These are phyloP conservation scores for Graphiopsis chlorocephala DNA, from an alignment of 2,329 filamentous ascomycete genomes.

Conservation along the genomic window DNA sequence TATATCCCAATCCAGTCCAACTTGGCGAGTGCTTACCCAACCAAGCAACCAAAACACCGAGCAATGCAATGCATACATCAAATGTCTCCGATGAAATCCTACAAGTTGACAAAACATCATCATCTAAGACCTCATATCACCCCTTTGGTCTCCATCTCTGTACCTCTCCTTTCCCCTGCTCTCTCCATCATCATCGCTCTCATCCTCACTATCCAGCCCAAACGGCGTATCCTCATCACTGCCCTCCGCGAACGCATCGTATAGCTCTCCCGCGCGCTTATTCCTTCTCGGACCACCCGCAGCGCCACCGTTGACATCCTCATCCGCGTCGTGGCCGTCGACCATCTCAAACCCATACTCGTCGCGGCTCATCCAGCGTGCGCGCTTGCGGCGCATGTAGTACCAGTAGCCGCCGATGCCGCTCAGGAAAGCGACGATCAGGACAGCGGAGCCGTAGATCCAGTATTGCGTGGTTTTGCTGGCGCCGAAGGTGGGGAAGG, in stretches of 20 bases:
- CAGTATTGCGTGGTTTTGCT: slow-evolving; percentile 84
- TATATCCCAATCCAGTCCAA: not conserved
- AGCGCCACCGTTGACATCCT: slow-evolving; percentile 41
- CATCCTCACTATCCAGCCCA: slow-evolving; percentile 24
- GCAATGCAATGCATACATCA: not conserved
- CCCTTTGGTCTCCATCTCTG: slow-evolving; percentile 20
- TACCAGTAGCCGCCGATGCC: slow-evolving; percentile 75
- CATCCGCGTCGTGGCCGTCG: slow-evolving; percentile 69
- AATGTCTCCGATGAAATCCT: not conserved
- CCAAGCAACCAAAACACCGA: not conserved
- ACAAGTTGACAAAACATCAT: not conserved
- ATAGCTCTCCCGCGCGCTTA: slow-evolving; percentile 79
- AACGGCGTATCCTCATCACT: slow-evolving; percentile 61
- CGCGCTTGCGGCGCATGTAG: slow-evolving; percentile 64
- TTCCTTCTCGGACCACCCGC: slow-evolving; percentile 44
- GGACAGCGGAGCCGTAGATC: slow-evolving; percentile 84
- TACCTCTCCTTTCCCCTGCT: slow-evolving; percentile 20
- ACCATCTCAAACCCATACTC: slow-evolving; percentile 94
- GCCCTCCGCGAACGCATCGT: slow-evolving; percentile 94
- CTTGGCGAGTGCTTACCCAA: not conserved
- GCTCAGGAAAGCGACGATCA: slow-evolving; percentile 80
- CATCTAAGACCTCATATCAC: not conserved
- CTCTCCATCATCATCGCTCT: slow-evolving; percentile 24
- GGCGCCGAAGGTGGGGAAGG: slow-evolving; percentile 86
- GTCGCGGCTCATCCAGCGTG: slow-evolving; percentile 60